Evolutionary conservation across 257 asterid genomes (phyloP), one percentile per base, ranked within the genome.

Genomic region (Fraxinus cuspidata): DNA sequence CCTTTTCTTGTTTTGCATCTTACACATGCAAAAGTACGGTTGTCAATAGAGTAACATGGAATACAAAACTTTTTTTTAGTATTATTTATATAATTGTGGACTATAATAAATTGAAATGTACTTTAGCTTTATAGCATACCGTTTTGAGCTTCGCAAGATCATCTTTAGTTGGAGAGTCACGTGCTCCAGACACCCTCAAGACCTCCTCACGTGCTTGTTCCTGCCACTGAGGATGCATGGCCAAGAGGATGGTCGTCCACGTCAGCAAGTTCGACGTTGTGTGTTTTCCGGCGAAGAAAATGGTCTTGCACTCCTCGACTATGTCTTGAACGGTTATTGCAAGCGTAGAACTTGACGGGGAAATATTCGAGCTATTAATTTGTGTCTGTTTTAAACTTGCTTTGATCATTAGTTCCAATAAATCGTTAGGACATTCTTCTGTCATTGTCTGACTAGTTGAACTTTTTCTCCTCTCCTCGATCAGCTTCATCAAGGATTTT

Each of bases 131-230:
- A 40, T 34, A 3, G 15, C 77, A 77, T 86, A 95, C 99, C 91
- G 90, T 93, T 85, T 87, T 95, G 80, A 95, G 97, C 85, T 90
- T 89, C 11, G 94, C 74, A 64, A 91, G 85, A 84, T 91, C 86
- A 60, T 93, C 94, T 85, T 84, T 88, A 71, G 88, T 75, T 0
- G 97, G 98, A 74, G 84, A 74, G 83, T 90, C 92, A 89, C 91
- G 96, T 91, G 97, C 70, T 11, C 97, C 97, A 74, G 97, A 95
- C 64, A 93, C 90, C 71, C 90, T 82, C 37, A 91, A 80, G 76
- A 91, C 98, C 85, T 95, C 99, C 87, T 93, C 97, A 87, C 99
- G 99, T 91, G 98, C 99, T 91, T 88, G 93, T 53, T 91, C 92
- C 83, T 95, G 99, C 99, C 99, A 95, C 21, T 83, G 87, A 69